Evolutionary conservation across 2,329 filamentous ascomycete genomes (phyloP), one percentile per base, ranked within the genome.

Genomic region (Furcasterigmium sp.): DNA sequence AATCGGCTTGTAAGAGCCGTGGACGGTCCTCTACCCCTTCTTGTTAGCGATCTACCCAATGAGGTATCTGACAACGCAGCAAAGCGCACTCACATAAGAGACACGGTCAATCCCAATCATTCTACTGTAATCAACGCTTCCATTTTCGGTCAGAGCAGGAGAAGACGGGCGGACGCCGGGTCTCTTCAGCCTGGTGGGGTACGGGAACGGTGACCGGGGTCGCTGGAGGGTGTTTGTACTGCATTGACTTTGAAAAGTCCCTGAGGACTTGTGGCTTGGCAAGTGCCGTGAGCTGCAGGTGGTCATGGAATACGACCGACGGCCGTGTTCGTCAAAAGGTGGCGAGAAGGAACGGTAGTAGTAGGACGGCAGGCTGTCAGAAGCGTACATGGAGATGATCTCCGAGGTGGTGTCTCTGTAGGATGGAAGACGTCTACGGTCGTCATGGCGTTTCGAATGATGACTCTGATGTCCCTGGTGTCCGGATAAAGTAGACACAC

Each of bases 151-250:
- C 41, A 75, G 53, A 37, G 71, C 70, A 13, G 73, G 73, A 11
- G 73, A 78, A 21, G 67, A 60, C 36, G 73, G 65, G 34, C 70
- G 65, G 29, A 73, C 61, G 4, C 74, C 74, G 15, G 75, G 75
- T 17, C 77, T 70, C 53, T 70, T 78, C 26, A 80, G 58, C 15
- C 77, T 72, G 37, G 76, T 72, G 20, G 77, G 76, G 46, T 81
- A 80, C 18, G 75, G 75, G 47, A 76, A 80, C 1, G 78, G 77
- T 18, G 78, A 80, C 23, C 75, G 68, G 38, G 76, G 73, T n/a
- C 76, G 67, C 50, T 76, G 75, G 40, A 72, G 52, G 23, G 61
- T 56, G 36, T 55, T 56, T 18, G 57, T 56, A 38, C 73, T 72
- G 17, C 62, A 59, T 25, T 70, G 68, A 45, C 70, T 76, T 46